phyloP scores from a whole-genome alignment of 1,284 basidiomycete genomes.

The Naganishia sp. region DNA sequence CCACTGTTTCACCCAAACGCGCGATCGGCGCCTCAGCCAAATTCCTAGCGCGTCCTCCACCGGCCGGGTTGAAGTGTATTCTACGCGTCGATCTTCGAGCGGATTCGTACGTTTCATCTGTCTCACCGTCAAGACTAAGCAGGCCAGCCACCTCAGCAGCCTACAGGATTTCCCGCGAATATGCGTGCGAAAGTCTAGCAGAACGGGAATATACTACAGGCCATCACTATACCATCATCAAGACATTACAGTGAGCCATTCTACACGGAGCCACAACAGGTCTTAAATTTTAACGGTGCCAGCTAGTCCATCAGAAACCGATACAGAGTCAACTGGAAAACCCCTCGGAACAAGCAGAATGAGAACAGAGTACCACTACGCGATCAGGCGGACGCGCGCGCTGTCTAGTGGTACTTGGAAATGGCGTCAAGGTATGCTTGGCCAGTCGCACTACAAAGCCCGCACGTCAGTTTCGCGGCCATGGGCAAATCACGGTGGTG shows the following conservation, averaged over 20 bases:
- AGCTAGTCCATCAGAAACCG: no score
- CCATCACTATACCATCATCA: conserved; percentile 20
- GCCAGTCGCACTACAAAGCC: conserved; percentile 41
- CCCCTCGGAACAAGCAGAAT: neutral
- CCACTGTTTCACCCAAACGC: no score
- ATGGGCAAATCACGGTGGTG: neutral
- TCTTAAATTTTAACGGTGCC: neutral
- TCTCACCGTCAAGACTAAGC: no score
- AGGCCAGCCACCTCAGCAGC: no score
- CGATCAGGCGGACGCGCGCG: neutral
- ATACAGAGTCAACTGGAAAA: neutral
- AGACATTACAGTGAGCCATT: conserved; percentile 1
- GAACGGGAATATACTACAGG: conserved; percentile 11
- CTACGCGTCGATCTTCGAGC: no score
- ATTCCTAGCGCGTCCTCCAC: no score
- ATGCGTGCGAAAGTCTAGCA: conserved; percentile 4
- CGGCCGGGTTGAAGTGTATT: no score
- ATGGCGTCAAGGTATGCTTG: conserved; percentile 51
- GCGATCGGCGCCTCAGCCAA: no score
- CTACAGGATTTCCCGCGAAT: no score
- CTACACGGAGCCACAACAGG: neutral
- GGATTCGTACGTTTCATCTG: no score
- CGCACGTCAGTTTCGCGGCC: neutral
- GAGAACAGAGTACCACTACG: conserved; percentile 3
- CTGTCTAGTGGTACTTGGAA: conserved; percentile 32